Base-by-base conservation (phyloP, 192 early-diverging fungal species). In the Backusella morwellensis region DNA sequence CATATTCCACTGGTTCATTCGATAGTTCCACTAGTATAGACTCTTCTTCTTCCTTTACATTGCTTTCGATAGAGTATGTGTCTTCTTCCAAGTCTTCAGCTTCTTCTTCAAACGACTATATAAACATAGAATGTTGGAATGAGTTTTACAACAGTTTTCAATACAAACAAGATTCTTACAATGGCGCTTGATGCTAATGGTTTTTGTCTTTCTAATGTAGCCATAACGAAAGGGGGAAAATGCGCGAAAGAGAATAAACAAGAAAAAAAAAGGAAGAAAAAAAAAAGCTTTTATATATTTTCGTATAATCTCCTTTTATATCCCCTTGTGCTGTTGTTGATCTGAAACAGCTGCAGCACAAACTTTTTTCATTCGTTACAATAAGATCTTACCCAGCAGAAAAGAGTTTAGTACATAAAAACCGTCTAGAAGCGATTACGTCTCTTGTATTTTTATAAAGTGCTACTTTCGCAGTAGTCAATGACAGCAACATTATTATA, bases 141-240 rank as follows among this genome's bases (percentile, higher is more conserved):
- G 56, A 29, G 23, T 59, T 56, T n/a, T 26, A 21, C 19, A 32
- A 32, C 32, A 32, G 32, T 32, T 32, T 32, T 32, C 32, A 32
- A 3, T 32, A 32, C 2, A 32, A 63, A 63, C 26, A 63, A 63
- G 26, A 29, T 26, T 29, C 56, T 63, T 66, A 38, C 34, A 38
- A 23, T 29, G 26, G 21, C 73, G 54, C 54, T 74, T 74, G 26
- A 1, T 74, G 56, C 56, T 63, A 9, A 29, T 41, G 73, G 38
- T 73, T 73, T 73, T 36, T 19, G 73, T 66, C 26, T 41, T 68
- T 75, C 35, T 67, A 75, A 66, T 21, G 74, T 75, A 34, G 74
- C 66, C 74, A 75, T 75, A 17, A 73, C 41, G 71, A 42, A 41
- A 23, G 23, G 21, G 38, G 40, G 11, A 68, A 66, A 54, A 59